phyloP scores from a whole-genome alignment of 2,329 filamentous ascomycete species.

The Fusarium sp. region DNA sequence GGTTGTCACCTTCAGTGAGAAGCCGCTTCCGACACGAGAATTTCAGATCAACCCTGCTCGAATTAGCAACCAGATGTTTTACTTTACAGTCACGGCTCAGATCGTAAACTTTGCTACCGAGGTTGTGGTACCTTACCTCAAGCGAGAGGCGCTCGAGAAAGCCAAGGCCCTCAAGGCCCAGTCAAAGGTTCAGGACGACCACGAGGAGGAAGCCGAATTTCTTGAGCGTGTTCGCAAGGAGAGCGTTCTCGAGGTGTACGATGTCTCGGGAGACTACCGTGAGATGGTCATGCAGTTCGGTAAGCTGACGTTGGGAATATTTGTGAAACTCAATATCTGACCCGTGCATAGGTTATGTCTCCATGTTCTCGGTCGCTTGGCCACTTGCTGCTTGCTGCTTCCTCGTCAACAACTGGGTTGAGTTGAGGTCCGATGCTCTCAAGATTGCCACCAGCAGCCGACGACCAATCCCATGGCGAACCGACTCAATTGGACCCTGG shows the following conservation, averaged over 20 bases:
- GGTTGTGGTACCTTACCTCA: constrained; percentile 84
- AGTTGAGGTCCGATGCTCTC: constrained; percentile 90
- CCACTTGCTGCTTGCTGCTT: constrained; percentile 91
- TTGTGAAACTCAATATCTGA: constrained; percentile 8
- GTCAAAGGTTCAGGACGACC: constrained; percentile 67
- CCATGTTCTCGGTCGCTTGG: constrained; percentile 94
- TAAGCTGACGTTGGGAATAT: constrained; percentile 47
- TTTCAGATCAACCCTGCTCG: constrained; percentile 88
- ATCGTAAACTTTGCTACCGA: constrained; percentile 89
- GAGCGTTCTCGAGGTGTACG: constrained; percentile 83
- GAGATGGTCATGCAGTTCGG: constrained; percentile 91
- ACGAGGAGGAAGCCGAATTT: constrained; percentile 82
- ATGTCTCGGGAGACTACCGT: constrained; percentile 89
- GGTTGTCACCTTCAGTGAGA: constrained; percentile 79
- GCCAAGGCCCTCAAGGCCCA: constrained; percentile 79
- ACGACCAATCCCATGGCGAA: constrained; percentile 87
- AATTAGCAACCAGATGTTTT: constrained; percentile 91
- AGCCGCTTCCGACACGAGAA: constrained; percentile 71
- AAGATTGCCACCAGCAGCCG: constrained; percentile 94
- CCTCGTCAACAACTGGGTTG: constrained; percentile 95
- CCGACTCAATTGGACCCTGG: constrained; percentile 96
- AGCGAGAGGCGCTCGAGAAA: constrained; percentile 81
- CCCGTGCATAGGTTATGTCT: constrained; percentile 75
- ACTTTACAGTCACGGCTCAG: constrained; percentile 94
- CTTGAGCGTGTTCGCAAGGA: constrained; percentile 84